phyloP scores from a whole-genome alignment of 306 rosid genomes.

The Canavalia gladiata region DNA sequence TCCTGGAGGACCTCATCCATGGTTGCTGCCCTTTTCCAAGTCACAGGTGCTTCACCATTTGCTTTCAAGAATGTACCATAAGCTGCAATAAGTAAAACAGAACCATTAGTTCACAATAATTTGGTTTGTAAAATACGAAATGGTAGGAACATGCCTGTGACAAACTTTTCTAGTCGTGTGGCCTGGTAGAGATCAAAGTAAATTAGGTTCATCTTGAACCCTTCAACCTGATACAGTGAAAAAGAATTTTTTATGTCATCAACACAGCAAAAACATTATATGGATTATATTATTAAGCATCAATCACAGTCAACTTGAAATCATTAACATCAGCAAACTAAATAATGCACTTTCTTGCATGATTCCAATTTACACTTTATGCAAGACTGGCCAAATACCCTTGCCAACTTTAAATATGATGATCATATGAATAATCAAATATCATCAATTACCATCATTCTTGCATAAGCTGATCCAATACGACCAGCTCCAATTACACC shows the following conservation, averaged over 20 bases:
- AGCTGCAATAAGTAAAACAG: slow-evolving; percentile 63
- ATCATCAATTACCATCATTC: slow-evolving; percentile 84
- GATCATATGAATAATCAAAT: slow-evolving; percentile 21
- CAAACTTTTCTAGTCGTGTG: slow-evolving; percentile 92
- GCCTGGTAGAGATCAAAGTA: slow-evolving; percentile 96
- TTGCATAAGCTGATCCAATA: slow-evolving; percentile 97
- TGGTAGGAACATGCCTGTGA: slow-evolving; percentile 77
- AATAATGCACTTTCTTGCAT: slow-evolving; percentile 25
- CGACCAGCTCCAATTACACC: slow-evolving; percentile 99
- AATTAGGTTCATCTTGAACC: slow-evolving; percentile 99
- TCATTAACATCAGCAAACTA: slow-evolving; percentile 21
- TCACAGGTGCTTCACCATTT: slow-evolving; percentile 88
- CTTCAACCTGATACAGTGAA: slow-evolving; percentile 79
- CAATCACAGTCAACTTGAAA: slow-evolving; percentile 30
- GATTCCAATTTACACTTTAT: not conserved
- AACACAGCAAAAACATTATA: not conserved
- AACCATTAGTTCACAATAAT: slow-evolving; percentile 37
- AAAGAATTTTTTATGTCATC: slow-evolving; percentile 12
- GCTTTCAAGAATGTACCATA: slow-evolving; percentile 85
- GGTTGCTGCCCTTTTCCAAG: slow-evolving; percentile 92
- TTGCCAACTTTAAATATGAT: slow-evolving; percentile 16
- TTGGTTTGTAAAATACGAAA: slow-evolving; percentile 12
- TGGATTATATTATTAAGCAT: not conserved
- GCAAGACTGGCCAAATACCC: not conserved
- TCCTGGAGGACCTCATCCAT: slow-evolving; percentile 97